A percentile compares a stretch with the other conserved stretches of the same genome.
Conservation (phyloP, 306 rosid genomes). For the Ammopiptanthus mongolicus region DNA sequence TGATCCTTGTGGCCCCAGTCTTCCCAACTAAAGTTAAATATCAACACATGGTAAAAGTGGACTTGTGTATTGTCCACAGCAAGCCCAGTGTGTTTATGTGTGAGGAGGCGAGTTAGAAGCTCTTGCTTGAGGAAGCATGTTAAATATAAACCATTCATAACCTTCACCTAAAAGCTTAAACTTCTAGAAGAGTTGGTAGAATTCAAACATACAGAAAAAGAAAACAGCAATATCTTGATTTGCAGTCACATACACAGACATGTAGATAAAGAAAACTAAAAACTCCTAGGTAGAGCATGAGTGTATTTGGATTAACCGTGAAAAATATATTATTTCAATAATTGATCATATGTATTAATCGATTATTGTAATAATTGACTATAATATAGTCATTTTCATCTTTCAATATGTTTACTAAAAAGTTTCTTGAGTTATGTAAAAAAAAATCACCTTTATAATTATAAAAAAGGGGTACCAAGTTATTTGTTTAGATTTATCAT, state of each 20-base stretch:
- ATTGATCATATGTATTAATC: no score
- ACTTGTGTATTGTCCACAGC: no score
- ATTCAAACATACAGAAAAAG: constrained; percentile 12
- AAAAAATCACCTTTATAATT: no score
- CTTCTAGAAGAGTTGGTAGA: not conserved
- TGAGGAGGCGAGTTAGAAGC: not conserved
- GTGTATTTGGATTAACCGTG: no score
- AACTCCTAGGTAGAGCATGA: not conserved
- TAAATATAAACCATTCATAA: not conserved
- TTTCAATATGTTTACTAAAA: no score
- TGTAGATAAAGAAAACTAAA: not conserved
- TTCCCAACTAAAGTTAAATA: not conserved
- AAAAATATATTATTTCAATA: no score
- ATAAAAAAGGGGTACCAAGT: no score
- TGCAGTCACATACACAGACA: not conserved
- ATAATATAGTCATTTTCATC: no score
- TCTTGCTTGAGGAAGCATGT: not conserved
- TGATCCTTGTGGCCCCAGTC: not conserved
- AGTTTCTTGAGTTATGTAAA: no score
- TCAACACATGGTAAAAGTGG: not conserved
- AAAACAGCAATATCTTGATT: not conserved
- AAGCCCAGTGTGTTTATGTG: not conserved
- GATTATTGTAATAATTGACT: no score
- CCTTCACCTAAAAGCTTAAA: not conserved
- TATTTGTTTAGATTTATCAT: no score